Evolutionary conservation across 2,329 filamentous ascomycete genomes (phyloP), one percentile per base, ranked within the genome.

Genomic region (Aspergillus niger): DNA sequence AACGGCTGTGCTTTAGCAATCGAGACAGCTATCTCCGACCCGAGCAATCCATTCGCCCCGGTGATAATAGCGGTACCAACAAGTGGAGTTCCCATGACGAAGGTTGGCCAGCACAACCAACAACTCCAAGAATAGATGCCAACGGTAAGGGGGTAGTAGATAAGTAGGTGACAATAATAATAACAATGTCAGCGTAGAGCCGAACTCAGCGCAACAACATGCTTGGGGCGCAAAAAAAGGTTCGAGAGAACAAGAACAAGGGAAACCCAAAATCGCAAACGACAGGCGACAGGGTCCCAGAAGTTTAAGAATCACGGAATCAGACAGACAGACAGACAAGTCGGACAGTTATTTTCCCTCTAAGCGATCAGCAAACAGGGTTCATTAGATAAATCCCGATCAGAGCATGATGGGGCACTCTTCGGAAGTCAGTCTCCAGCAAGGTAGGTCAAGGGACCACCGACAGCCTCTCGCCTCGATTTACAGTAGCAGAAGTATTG

Each of bases 51-150:
- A 69, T 73, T 74, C 47, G 69, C 74, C 15, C 74, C 74, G 38
- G 74, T 76, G 44, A 76, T 75, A 41, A 76, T 74, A 20, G 74
- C 74, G 6, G 74, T 76, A 36, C 73, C 74, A 28, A 65, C 65
- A 13, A 76, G 71, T 57, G 73, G 70, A 59, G 69, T 74, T 36
- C 70, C 70, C 74, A 76, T 76, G 32, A 36, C 32, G 47, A 30
- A 32, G 39, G 8, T 30, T 53, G 22, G 32, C 32, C 32, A 36
- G 32, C 32, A 36, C 32, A 41, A 55, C 26, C 53, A 57, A 10
- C n/a, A 24, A 41, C 44, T 13, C 38, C 50, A 32, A 55, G 17
- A 38, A 38, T 28, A 26, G 32, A 28, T n/a, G 30, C 30, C 11
- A 28, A 48, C 26, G 17, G 43, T 39, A 47, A 48, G 26, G 30